These are phyloP conservation scores for Jatropha curcas DNA, from an alignment of 345 rosid genomes.

Conservation along the genomic window DNA sequence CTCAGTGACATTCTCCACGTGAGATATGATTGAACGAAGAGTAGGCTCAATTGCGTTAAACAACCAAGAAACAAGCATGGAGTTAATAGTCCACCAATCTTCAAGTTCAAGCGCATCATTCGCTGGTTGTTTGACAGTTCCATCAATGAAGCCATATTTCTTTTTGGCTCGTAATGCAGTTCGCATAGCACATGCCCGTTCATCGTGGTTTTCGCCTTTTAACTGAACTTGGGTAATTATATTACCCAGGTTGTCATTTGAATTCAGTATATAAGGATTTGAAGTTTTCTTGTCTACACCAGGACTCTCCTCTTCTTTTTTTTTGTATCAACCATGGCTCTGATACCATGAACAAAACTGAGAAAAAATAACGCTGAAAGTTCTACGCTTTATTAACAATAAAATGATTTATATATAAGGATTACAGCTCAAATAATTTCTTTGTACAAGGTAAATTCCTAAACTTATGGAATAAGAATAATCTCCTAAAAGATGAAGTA, in stretches of 20 bases:
- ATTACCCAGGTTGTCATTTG: not conserved
- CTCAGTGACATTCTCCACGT: not conserved
- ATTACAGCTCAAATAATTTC: too few relatives aligned
- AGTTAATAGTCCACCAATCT: constrained; percentile 8
- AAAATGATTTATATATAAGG: too few relatives aligned
- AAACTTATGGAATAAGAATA: too few relatives aligned
- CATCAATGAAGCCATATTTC: constrained; percentile 18
- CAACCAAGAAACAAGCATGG: not conserved
- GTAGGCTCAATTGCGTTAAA: not conserved
- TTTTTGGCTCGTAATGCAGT: constrained; percentile 19
- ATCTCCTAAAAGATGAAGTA: too few relatives aligned
- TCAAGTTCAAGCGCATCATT: not conserved
- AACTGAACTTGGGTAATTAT: not conserved
- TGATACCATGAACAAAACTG: too few relatives aligned
- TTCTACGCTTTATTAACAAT: too few relatives aligned
- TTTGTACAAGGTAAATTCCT: too few relatives aligned
- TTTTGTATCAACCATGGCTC: too few relatives aligned
- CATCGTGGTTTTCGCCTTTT: constrained; percentile 21
- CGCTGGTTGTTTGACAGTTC: not conserved
- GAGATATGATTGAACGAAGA: not conserved
- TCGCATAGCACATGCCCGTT: constrained; percentile 11
- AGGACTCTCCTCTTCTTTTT: too few relatives aligned
- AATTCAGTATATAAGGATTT: too few relatives aligned
- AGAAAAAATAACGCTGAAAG: too few relatives aligned
- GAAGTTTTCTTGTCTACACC: too few relatives aligned